Percentiles rank a stretch among this genome's conserved stretches.
Evolutionary conservation across 1,139 yeast genomes (phyloP).

Genomic region (Pichia sp.): DNA sequence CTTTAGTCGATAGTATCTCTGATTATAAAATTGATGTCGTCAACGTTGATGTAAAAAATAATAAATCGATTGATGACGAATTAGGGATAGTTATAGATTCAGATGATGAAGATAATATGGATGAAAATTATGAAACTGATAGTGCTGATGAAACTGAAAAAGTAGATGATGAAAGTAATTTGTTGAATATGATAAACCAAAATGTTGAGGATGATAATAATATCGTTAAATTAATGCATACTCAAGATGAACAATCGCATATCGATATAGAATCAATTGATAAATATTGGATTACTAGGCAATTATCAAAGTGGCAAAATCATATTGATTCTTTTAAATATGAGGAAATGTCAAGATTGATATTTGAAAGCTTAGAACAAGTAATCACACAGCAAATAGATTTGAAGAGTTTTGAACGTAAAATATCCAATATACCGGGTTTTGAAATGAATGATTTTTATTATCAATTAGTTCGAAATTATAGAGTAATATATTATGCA

Average conservation of each 20-base stretch:
- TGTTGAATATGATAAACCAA: slow-evolving; percentile 7
- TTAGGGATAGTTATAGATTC: slow-evolving; percentile 43
- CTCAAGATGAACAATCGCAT: background rate
- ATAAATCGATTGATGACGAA: slow-evolving; percentile 27
- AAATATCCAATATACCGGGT: slow-evolving; percentile 45
- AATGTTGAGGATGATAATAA: slow-evolving; percentile 17
- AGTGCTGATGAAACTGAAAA: slow-evolving; percentile 11
- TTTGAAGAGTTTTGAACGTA: slow-evolving; percentile 44
- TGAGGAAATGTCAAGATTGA: slow-evolving; percentile 21
- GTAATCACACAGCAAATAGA: slow-evolving; percentile 28
- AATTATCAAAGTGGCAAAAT: slow-evolving; percentile 31
- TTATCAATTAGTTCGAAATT: slow-evolving; percentile 43
- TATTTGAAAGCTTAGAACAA: slow-evolving; percentile 32
- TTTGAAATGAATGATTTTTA: slow-evolving; percentile 47
- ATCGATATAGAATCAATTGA: slow-evolving; percentile 33
- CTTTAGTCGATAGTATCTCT: slow-evolving; percentile 47
- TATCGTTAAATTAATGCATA: slow-evolving; percentile 13
- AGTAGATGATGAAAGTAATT: background rate
- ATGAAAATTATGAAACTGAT: slow-evolving; percentile 26
- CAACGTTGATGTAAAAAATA: slow-evolving; percentile 25
- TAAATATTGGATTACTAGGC: slow-evolving; percentile 45
- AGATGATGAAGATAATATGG: slow-evolving; percentile 31
- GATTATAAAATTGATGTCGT: slow-evolving; percentile 39
- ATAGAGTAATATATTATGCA: slow-evolving; percentile 25
- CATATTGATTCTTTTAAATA: slow-evolving; percentile 34